Conservation (phyloP, 2,329 filamentous ascomycete species). For the Arthrocladium fulminans region DNA sequence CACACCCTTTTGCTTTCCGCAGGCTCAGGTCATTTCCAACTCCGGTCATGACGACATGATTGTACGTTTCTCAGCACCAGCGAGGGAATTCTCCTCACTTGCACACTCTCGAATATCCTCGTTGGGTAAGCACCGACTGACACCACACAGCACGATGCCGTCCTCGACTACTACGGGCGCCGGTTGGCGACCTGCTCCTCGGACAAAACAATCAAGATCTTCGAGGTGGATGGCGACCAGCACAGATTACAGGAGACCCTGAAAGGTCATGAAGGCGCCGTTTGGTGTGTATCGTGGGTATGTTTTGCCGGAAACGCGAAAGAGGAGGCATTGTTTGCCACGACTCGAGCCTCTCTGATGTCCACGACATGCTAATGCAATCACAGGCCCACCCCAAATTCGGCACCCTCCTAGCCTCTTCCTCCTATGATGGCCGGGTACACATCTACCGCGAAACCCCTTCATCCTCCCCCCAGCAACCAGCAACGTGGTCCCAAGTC, state of each 20-base stretch:
- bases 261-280: constrained; percentile 92
- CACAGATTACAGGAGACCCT: constrained; percentile 86
- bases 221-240: constrained; percentile 88
- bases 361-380: not conserved
- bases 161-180: constrained; percentile 95
- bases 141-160: constrained; percentile 72
- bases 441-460: constrained; percentile 84
- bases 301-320: constrained; percentile 14
- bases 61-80: constrained; percentile 52
- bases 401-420: constrained; percentile 92
- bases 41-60: constrained; percentile 99
- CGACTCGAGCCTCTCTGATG: not conserved
- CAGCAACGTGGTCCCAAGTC: constrained; percentile 68
- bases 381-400: constrained; percentile 82
- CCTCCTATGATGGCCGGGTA: constrained; percentile 94
- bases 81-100: not conserved
- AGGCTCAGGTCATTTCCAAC: constrained; percentile 74
- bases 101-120: not conserved
- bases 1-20: constrained; percentile 13
- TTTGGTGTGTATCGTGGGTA: constrained; percentile 94
- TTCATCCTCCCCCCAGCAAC: constrained; percentile 30
- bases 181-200: constrained; percentile 95
- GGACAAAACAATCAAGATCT: constrained; percentile 98
- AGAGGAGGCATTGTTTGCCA: not conserved
- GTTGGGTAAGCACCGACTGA: constrained; percentile 1